These are phyloP conservation scores for Fraxinus dipetala DNA, from an alignment of 305 asterid species.

Conservation along the genomic window DNA sequence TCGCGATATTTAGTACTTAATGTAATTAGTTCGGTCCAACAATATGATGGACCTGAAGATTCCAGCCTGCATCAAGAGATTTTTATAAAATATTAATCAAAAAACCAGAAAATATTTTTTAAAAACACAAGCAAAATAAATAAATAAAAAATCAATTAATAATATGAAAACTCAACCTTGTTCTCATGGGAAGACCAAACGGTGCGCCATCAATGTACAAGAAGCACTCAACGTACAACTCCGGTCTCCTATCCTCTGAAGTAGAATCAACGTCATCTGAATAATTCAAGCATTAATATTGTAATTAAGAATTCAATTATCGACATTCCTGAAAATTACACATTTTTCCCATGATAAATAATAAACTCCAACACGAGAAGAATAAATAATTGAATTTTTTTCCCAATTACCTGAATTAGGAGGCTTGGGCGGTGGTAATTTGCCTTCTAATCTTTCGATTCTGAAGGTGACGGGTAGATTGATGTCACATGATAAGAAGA, in stretches of 20 bases:
- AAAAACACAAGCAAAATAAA: background rate
- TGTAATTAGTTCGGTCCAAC: constrained; percentile 89
- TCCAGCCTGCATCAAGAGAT: constrained; percentile 56
- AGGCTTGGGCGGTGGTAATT: constrained; percentile 43
- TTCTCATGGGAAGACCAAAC: constrained; percentile 93
- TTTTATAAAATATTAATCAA: constrained; percentile 12
- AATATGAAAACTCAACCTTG: constrained; percentile 50
- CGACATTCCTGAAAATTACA: constrained; percentile 13
- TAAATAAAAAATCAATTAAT: background rate
- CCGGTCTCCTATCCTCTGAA: constrained; percentile 64
- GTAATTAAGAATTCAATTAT: constrained; percentile 10
- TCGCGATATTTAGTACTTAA: constrained; percentile 92
- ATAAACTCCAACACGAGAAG: constrained; percentile 1
- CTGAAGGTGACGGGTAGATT: constrained; percentile 88
- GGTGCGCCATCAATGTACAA: constrained; percentile 92
- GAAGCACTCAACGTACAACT: constrained; percentile 76
- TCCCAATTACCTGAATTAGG: constrained; percentile 54
- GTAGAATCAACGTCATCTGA: constrained; percentile 54
- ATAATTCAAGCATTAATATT: constrained; percentile 21
- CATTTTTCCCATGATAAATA: background rate
- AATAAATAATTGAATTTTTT: background rate
- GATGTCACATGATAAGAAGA: constrained; percentile 92
- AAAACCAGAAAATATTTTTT: background rate
- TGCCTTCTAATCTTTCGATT: constrained; percentile 89
- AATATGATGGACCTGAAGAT: constrained; percentile 68